Conservation (phyloP, 2,329 filamentous ascomycete species). For the Fonsecaea monophora region DNA sequence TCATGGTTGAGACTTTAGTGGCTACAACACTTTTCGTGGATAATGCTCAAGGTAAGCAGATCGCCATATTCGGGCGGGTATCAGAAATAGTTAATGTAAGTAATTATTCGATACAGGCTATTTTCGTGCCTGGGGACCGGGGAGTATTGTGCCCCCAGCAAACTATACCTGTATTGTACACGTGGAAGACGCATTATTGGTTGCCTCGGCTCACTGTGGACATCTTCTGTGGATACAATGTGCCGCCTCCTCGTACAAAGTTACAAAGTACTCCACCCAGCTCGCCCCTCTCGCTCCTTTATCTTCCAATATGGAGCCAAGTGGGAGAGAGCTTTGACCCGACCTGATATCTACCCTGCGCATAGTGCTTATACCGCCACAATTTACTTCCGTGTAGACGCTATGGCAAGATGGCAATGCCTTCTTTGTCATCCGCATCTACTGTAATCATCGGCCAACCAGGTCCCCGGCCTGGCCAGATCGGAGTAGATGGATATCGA, state of each 20-base stretch:
- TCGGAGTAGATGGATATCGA: neutral
- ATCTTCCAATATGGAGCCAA: neutral
- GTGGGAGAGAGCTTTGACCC: no score
- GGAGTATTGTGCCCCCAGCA: no score
- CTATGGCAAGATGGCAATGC: neutral
- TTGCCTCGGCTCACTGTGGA: no score
- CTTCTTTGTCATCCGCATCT: neutral
- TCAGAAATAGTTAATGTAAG: no score
- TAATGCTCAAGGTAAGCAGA: neutral
- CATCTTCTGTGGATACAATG: no score
- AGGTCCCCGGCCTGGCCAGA: neutral
- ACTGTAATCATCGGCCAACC: neutral
- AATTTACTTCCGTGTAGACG: neutral
- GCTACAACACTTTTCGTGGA: no score
- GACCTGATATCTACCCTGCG: neutral
- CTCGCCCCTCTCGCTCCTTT: neutral
- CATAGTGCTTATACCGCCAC: neutral
- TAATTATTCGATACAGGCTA: neutral
- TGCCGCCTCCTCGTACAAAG: no score
- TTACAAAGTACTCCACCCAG: neutral
- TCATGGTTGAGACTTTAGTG: no score
- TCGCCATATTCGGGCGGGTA: no score
- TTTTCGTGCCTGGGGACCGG: neutral
- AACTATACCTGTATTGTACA: no score
- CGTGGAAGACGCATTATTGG: no score